Evolutionary conservation across 2,329 filamentous ascomycete genomes (phyloP).

Genomic region (Trichoderma atroviride): DNA sequence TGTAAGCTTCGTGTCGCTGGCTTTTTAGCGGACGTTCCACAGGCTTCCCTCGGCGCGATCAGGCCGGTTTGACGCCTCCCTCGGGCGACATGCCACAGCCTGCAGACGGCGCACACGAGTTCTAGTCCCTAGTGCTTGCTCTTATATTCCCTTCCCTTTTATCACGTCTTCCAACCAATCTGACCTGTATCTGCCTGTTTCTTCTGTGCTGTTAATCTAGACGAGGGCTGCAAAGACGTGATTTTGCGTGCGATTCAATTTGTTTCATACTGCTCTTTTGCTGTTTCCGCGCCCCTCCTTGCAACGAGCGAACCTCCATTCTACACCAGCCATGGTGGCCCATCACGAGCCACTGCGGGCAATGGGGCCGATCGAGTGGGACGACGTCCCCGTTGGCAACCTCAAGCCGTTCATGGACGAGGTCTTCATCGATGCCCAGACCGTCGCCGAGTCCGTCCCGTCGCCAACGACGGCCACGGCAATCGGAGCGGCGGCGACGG

Average conservation of each 20-base stretch:
- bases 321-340: slow-evolving; percentile 32
- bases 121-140: neutral
- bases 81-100: neutral
- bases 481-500: slow-evolving; percentile 48
- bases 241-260: neutral
- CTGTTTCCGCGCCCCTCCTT: neutral
- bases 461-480: slow-evolving; percentile 42
- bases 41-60: slow-evolving; percentile 5
- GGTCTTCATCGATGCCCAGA: slow-evolving; percentile 68
- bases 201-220: neutral
- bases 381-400: slow-evolving; percentile 48
- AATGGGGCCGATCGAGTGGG: slow-evolving; percentile 59
- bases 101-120: neutral
- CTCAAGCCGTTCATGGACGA: slow-evolving; percentile 57
- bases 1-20: neutral
- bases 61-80: neutral
- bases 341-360: slow-evolving; percentile 62
- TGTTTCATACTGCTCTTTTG: neutral
- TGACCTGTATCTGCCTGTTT: neutral
- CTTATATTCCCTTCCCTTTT: neutral
- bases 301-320: neutral
- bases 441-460: slow-evolving; percentile 77
- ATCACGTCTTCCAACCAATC: neutral
- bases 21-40: slow-evolving; percentile 3
- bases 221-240: neutral